These are phyloP conservation scores for Moniliella sp. DNA, from an alignment of 1,284 basidiomycete species.

Conservation along the genomic window DNA sequence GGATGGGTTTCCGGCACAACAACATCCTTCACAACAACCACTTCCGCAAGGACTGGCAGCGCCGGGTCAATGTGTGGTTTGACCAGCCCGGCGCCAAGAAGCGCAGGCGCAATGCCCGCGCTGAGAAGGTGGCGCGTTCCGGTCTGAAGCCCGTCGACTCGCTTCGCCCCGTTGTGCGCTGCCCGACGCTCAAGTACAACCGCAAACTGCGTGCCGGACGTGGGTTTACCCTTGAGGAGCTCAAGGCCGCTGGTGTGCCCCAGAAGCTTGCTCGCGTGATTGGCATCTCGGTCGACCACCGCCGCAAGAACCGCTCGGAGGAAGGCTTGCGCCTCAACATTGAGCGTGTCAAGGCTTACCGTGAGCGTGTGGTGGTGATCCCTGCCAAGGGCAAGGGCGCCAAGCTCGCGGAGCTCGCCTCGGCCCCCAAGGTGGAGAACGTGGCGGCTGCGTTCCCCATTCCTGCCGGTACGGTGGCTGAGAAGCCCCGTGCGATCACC, in stretches of 20 bases:
- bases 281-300: constrained; percentile 89
- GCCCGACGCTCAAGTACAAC: constrained; percentile 94
- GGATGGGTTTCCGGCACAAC: too few relatives aligned
- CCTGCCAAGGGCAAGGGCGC: constrained; percentile 55
- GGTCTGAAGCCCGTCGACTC: constrained; percentile 76
- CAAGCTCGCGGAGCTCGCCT: constrained; percentile 47
- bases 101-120: constrained; percentile 75
- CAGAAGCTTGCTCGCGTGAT: constrained; percentile 79
- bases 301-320: constrained; percentile 85
- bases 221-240: constrained; percentile 81
- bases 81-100: constrained; percentile 97
- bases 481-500: constrained; percentile 81
- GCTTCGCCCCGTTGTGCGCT: constrained; percentile 90
- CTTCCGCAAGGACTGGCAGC: constrained; percentile 70
- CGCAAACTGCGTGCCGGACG: constrained; percentile 87
- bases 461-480: constrained; percentile 47
- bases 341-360: constrained; percentile 83
- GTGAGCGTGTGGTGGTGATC: constrained; percentile 57
- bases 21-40: constrained; percentile 47
- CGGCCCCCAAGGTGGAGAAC: constrained; percentile 38
- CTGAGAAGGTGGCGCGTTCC: constrained; percentile 68
- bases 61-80: constrained; percentile 86
- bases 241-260: constrained; percentile 87
- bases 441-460: constrained; percentile 37
- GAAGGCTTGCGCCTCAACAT: constrained; percentile 91